Evolutionary conservation across 2,329 filamentous ascomycete species (phyloP).

Genomic region (Aspergillus clavatus): DNA sequence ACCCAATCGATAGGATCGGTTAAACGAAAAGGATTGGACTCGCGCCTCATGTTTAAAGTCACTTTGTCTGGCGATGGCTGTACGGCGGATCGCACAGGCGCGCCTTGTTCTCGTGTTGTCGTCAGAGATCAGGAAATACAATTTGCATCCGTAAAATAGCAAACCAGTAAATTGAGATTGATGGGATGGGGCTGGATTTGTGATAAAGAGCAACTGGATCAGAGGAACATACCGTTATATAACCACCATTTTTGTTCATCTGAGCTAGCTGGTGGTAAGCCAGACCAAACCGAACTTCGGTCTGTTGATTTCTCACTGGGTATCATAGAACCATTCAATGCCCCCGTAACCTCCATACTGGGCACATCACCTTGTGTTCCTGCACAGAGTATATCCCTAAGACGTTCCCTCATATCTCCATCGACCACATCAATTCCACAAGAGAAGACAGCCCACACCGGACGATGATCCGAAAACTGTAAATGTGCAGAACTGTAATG

Average conservation of each 20-base stretch:
- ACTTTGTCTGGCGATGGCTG: constrained; percentile 59
- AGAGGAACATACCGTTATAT: constrained; percentile 47
- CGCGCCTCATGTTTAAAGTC: constrained; percentile 66
- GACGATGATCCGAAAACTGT: constrained; percentile 90
- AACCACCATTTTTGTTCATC: constrained; percentile 63
- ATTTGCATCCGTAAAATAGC: too few relatives aligned
- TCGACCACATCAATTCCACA: constrained; percentile 78
- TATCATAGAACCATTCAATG: constrained; percentile 19
- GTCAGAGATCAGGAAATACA: background rate
- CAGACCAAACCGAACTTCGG: constrained; percentile 78
- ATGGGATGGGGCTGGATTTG: too few relatives aligned
- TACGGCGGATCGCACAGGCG: constrained; percentile 69
- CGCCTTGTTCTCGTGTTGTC: constrained; percentile 43
- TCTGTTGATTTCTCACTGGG: constrained; percentile 72
- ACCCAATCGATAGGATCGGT: constrained; percentile 83
- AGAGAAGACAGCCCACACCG: constrained; percentile 84
- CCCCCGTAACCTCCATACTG: constrained; percentile 34
- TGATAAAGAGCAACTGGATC: background rate
- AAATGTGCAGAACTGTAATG: constrained; percentile 79
- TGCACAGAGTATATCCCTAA: constrained; percentile 71
- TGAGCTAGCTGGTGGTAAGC: constrained; percentile 60
- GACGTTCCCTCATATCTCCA: constrained; percentile 63
- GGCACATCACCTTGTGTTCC: constrained; percentile 60
- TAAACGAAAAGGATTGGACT: constrained; percentile 74
- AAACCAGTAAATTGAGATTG: too few relatives aligned